Base-by-base conservation (phyloP, 2,329 filamentous ascomycete genomes). In the Harringtonia lauricola region DNA sequence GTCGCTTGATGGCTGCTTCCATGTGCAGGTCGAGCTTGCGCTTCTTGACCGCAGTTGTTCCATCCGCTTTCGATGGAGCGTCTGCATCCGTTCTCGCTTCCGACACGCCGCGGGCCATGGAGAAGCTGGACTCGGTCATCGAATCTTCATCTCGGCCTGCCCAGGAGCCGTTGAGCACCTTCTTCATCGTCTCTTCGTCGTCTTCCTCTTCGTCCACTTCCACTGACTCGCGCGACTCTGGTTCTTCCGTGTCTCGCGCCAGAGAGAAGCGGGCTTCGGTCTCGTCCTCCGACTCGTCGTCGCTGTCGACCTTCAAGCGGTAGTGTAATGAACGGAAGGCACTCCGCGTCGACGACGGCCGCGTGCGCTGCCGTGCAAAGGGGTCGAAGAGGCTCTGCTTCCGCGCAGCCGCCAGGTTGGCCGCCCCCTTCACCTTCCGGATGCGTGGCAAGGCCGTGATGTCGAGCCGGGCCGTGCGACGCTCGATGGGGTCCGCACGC, bases 231-330 rank as follows among this genome's bases (percentile, higher is more conserved):
- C 45, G 43, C 31, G 86, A 94, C 47, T 92, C 89, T 29, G 80
- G 79, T 51, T 92, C 89, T 57, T 94, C 89, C 0, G 86, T 94
- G 57, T 89, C 87, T 37, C 81, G 73, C 13, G 75, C 77, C 39
- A 81, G 63, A 13, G 83, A 78, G 29, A 65, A 65, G 33, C 66
- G 64, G 38, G 75, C 75, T 50, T 77, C 74, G 2, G 62, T 67
- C 44, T 95, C 88, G 52, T 94, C 89, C 51, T 95, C 89, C 0
- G 87, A 94, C 59, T 95, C 86, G n/a, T 83, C 84, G 35, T 86
- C 82, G 49, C 83, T 84, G 49, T 83, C 77, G 56, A 83, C 76
- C 51, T 83, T 75, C 49, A 92, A 70, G 29, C 81, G 77, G 62
- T 94, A 83, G 58, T 95, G 87, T 17, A 96, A 71, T 8, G 86